Evolutionary conservation across 73 alveolate genomes (phyloP).

Genomic region (Paramecium caudatum): DNA sequence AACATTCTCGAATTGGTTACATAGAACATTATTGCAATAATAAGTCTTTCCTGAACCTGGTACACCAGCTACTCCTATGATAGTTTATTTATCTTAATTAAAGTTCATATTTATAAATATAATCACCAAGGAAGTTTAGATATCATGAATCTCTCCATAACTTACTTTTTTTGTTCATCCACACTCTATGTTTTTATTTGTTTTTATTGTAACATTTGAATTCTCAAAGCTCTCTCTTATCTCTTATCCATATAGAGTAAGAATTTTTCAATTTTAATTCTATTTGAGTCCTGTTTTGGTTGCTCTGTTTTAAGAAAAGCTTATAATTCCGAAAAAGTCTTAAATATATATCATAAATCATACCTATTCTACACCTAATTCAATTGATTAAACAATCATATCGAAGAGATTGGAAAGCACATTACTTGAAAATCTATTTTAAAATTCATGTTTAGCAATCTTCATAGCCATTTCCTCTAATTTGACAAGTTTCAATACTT

Average conservation of each 20-base stretch:
- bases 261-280: too few relatives aligned
- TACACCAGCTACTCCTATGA: conserved; percentile 72
- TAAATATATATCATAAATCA: too few relatives aligned
- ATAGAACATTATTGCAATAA: conserved; percentile 44
- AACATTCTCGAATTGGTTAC: not conserved
- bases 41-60: conserved; percentile 75
- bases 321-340: too few relatives aligned
- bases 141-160: conserved; percentile 26
- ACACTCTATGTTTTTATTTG: too few relatives aligned
- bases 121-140: conserved; percentile 27
- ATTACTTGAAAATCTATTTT: not conserved
- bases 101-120: not conserved
- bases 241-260: too few relatives aligned
- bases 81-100: conserved; percentile 12
- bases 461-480: not conserved
- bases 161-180: conserved; percentile 1
- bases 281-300: too few relatives aligned
- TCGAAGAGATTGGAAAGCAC: conserved; percentile 14
- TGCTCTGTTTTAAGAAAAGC: too few relatives aligned
- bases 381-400: conserved; percentile 10
- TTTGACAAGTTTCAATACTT: not conserved
- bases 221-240: too few relatives aligned
- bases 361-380: conserved; percentile 1
- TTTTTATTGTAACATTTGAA: too few relatives aligned
- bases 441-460: not conserved